phyloP scores from a whole-genome alignment of 805 yeast species.

The Saturnispora sekii region DNA sequence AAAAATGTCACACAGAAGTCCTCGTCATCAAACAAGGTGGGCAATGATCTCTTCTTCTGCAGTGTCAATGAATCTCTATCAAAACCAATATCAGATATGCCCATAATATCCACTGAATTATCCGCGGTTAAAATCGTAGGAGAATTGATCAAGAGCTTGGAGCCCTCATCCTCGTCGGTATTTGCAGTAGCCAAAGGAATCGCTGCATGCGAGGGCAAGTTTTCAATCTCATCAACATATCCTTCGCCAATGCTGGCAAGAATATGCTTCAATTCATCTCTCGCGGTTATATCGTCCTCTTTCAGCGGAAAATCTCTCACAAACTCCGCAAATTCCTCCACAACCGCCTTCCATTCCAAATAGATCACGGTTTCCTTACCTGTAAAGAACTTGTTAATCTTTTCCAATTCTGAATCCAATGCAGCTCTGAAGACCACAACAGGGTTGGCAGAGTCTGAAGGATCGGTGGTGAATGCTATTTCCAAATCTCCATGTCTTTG shows the following conservation, averaged over 20 bases:
- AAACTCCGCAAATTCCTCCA: slow-evolving; percentile 55
- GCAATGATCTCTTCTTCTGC: slow-evolving; percentile 20
- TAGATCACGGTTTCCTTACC: slow-evolving; percentile 53
- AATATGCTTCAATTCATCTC: slow-evolving; percentile 13
- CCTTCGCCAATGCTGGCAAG: slow-evolving; percentile 8
- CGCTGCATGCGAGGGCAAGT: background rate
- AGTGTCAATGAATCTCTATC: slow-evolving; percentile 15
- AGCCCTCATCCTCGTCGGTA: background rate
- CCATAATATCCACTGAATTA: slow-evolving; percentile 6
- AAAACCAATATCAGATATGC: slow-evolving; percentile 8
- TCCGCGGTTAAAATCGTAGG: slow-evolving; percentile 1
- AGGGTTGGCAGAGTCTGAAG: slow-evolving; percentile 35
- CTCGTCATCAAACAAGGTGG: slow-evolving; percentile 28
- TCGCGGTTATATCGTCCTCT: slow-evolving; percentile 12
- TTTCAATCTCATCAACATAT: slow-evolving; percentile 5
- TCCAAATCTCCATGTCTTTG: slow-evolving; percentile 18
- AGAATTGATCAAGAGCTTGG: background rate
- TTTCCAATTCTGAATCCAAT: slow-evolving; percentile 64
- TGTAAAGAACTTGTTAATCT: slow-evolving; percentile 67
- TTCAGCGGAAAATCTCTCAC: slow-evolving; percentile 30
- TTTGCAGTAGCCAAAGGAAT: background rate
- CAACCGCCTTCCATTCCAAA: slow-evolving; percentile 44
- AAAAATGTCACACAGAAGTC: slow-evolving; percentile 31
- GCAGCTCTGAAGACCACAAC: slow-evolving; percentile 55
- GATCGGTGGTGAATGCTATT: slow-evolving; percentile 23